Conservation (phyloP, 257 asterid species). For the Rhazya stricta region DNA sequence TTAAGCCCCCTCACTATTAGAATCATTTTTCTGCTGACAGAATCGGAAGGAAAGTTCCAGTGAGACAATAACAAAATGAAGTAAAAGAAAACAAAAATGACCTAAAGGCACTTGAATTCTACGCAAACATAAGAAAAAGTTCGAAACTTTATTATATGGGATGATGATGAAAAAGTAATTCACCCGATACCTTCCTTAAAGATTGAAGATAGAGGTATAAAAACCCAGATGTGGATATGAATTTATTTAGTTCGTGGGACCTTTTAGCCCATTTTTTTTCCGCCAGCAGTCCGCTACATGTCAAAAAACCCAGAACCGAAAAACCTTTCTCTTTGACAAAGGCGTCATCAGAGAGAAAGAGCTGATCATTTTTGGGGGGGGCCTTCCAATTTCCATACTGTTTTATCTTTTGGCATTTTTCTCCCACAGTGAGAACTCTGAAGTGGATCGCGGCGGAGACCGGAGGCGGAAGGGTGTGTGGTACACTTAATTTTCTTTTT, state of each 20-base stretch:
- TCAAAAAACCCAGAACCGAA: slow-evolving; percentile 38
- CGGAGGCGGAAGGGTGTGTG: background rate
- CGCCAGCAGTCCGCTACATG: slow-evolving; percentile 39
- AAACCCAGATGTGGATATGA: slow-evolving; percentile 12
- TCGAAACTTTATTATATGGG: slow-evolving; percentile 10
- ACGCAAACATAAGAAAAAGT: slow-evolving; percentile 39
- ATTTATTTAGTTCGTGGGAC: slow-evolving; percentile 35
- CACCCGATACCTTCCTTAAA: slow-evolving; percentile 14
- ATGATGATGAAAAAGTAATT: slow-evolving; percentile 26
- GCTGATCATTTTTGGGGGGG: slow-evolving; percentile 20
- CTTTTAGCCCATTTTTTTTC: slow-evolving; percentile 26
- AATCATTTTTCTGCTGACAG: slow-evolving; percentile 22
- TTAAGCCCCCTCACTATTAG: slow-evolving; percentile 12
- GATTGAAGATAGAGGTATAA: slow-evolving; percentile 16
- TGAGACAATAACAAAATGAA: background rate
- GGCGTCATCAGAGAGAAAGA: slow-evolving; percentile 23
- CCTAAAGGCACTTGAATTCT: slow-evolving; percentile 40
- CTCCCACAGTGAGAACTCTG: slow-evolving; percentile 1
- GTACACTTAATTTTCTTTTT: too few species aligned
- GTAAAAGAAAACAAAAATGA: slow-evolving; percentile 18
- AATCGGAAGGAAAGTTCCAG: slow-evolving; percentile 39
- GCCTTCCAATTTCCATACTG: slow-evolving; percentile 13
- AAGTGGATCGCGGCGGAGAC: background rate
- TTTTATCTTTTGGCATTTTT: slow-evolving; percentile 21
- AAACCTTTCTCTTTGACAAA: slow-evolving; percentile 35